These are phyloP conservation scores for Passiflora organensis DNA, from an alignment of 345 rosid species.

Conservation along the genomic window DNA sequence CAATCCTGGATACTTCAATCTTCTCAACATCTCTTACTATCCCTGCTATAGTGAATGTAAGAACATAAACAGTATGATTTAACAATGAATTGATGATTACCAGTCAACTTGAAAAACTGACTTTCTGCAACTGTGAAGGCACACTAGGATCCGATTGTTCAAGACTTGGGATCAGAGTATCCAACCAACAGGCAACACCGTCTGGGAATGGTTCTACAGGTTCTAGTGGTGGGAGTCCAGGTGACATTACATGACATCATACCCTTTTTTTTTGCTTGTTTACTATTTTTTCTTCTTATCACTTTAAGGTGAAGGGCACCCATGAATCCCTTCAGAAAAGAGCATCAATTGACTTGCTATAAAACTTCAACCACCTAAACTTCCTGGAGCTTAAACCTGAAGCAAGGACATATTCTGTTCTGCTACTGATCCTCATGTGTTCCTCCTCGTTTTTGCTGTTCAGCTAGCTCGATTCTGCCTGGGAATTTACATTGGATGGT, in stretches of 20 bases:
- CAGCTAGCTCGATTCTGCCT: slow-evolving; percentile 40
- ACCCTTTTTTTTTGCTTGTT: no score
- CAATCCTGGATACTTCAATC: slow-evolving; percentile 31
- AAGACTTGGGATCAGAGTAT: slow-evolving; percentile 41
- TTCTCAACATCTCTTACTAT: slow-evolving; percentile 32
- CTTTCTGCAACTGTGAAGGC: slow-evolving; percentile 28
- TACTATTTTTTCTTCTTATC: no score
- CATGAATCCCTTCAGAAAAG: no score
- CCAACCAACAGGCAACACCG: slow-evolving; percentile 9
- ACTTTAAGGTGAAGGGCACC: no score
- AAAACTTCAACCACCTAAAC: no score
- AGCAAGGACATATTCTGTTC: background rate
- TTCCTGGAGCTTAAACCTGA: no score
- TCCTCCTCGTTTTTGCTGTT: slow-evolving; percentile 1
- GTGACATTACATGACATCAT: no score
- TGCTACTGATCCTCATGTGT: background rate
- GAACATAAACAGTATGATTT: slow-evolving; percentile 9
- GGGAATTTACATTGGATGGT: slow-evolving; percentile 43
- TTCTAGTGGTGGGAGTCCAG: slow-evolving; percentile 12
- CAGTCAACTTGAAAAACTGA: background rate
- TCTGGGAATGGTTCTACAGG: background rate
- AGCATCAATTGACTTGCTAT: no score
- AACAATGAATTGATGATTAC: background rate
- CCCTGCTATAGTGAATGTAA: slow-evolving; percentile 52
- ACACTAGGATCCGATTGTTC: slow-evolving; percentile 48